Conservation (phyloP, 2,329 filamentous ascomycete species). For the Nemania serpens region DNA sequence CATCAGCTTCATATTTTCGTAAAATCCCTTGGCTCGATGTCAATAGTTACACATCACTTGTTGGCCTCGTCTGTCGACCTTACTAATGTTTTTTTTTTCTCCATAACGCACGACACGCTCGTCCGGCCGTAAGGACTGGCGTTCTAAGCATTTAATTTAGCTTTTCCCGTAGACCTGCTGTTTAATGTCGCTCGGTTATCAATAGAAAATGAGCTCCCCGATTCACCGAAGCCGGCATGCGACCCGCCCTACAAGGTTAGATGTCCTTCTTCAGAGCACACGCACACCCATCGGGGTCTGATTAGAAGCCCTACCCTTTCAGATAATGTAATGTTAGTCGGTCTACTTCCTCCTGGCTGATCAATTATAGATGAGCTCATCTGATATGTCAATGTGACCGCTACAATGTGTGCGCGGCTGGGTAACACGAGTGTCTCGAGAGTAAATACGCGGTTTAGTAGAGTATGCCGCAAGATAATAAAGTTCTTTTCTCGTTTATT, state of each 20-base stretch:
- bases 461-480: not conserved
- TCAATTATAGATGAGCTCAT: conserved; percentile 2
- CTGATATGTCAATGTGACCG: conserved; percentile 2
- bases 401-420: conserved; percentile 7
- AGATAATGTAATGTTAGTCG: not conserved
- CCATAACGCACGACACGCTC: not conserved
- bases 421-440: conserved; percentile 3
- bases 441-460: conserved; percentile 2
- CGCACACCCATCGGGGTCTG: not conserved
- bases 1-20: too few species aligned
- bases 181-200: not conserved
- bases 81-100: not conserved
- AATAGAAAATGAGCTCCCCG: conserved; percentile 6
- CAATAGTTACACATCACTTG: not conserved
- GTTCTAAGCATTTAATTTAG: not conserved
- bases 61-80: not conserved
- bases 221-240: conserved; percentile 27
- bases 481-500: not conserved
- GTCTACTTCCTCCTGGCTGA: not conserved
- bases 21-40: not conserved
- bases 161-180: not conserved
- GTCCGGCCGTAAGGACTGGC: not conserved
- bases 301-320: not conserved
- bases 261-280: too few species aligned
- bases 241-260: conserved; percentile 14